Conservation (phyloP, 805 yeast genomes). For the Kazachstania bromeliacearum region DNA sequence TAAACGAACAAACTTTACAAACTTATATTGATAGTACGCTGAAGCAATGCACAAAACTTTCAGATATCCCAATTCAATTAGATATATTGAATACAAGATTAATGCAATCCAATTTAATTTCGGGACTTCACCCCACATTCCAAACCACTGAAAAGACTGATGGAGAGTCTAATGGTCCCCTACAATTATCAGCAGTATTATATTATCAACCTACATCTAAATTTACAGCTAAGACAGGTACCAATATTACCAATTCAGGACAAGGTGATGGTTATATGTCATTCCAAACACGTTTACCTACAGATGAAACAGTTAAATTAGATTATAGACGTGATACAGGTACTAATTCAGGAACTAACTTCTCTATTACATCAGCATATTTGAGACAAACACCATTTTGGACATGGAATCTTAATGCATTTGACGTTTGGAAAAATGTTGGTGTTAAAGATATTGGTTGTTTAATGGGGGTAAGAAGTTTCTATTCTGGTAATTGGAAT, state of each 20-base stretch:
- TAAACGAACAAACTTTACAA: constrained; percentile 18
- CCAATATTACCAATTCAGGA: constrained; percentile 82
- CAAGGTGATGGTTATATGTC: constrained; percentile 89
- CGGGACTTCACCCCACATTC: constrained; percentile 5
- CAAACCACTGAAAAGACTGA: background rate
- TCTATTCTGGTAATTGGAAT: constrained; percentile 7
- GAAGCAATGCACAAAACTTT: constrained; percentile 17
- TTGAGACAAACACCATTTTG: constrained; percentile 38
- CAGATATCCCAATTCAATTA: constrained; percentile 19
- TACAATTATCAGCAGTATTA: constrained; percentile 5
- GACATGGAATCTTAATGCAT: constrained; percentile 45
- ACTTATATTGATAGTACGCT: constrained; percentile 23
- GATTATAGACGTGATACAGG: constrained; percentile 54
- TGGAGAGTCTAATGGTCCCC: background rate
- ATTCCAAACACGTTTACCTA: constrained; percentile 53
- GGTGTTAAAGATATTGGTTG: constrained; percentile 9
- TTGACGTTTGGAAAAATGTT: constrained; percentile 13
- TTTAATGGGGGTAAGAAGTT: constrained; percentile 5
- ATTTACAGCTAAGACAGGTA: constrained; percentile 83
- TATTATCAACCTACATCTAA: constrained; percentile 21
- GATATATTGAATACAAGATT: constrained; percentile 23
- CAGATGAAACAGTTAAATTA: constrained; percentile 52
- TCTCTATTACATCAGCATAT: constrained; percentile 29
- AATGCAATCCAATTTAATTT: constrained; percentile 10
- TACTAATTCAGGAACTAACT: constrained; percentile 33